phyloP scores from a whole-genome alignment of 2,329 filamentous ascomycete species.

The Nemania sp. region DNA sequence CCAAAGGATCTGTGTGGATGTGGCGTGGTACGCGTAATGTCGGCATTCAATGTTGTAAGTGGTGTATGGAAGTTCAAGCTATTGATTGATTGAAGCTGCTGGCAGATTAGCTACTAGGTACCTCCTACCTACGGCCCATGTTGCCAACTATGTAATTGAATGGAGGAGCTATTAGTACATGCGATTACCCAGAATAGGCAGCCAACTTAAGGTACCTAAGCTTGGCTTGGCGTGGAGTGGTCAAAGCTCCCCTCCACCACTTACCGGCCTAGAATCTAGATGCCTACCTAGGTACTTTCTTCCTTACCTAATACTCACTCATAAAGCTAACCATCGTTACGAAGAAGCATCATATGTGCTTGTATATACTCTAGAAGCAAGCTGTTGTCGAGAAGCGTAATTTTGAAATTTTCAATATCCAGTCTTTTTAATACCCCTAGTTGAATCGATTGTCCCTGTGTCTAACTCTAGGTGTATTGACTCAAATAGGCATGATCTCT shows the following conservation, averaged over 20 bases:
- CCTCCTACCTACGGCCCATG: conserved; percentile 31
- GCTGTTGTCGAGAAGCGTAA: neutral
- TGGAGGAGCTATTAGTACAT: conserved; percentile 25
- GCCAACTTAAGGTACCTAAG: neutral
- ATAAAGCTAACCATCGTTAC: no score
- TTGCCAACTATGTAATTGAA: conserved; percentile 35
- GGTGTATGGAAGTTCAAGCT: conserved; percentile 15
- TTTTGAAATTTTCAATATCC: neutral
- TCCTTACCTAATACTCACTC: no score
- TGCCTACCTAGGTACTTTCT: no score
- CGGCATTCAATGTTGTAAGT: conserved; percentile 10
- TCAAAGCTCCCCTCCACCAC: conserved; percentile 30
- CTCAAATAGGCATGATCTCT: neutral
- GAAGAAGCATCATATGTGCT: no score
- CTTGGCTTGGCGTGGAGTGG: conserved; percentile 10
- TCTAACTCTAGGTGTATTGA: neutral
- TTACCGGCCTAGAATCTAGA: no score
- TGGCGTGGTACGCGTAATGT: conserved; percentile 13
- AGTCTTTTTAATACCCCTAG: neutral
- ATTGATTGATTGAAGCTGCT: conserved; percentile 33
- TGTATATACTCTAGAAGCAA: neutral
- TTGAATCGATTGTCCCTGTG: neutral
- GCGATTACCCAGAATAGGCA: conserved; percentile 26
- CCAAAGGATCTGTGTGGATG: neutral
- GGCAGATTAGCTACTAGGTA: neutral